These are phyloP conservation scores for Coemansia sp. DNA, from an alignment of 192 early-diverging fungal species.

Conservation along the genomic window DNA sequence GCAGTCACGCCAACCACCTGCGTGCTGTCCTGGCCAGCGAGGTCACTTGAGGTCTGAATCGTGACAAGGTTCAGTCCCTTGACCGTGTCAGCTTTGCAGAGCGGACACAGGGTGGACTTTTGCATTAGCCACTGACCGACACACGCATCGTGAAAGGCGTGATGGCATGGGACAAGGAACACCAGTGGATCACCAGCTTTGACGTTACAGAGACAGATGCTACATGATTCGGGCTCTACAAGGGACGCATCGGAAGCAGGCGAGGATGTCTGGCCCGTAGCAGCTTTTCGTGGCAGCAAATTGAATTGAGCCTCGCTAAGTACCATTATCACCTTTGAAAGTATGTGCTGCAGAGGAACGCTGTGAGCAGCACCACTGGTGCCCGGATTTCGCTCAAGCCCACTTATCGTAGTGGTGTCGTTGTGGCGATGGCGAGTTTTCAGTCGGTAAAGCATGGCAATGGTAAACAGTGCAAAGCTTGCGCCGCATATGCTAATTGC, in stretches of 20 bases:
- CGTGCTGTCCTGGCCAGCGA: neutral
- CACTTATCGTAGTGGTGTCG: neutral
- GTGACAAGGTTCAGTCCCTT: constrained; percentile 17
- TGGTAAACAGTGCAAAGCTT: constrained; percentile 14
- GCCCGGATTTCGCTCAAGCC: neutral
- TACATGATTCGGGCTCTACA: constrained; percentile 26
- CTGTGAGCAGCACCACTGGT: neutral
- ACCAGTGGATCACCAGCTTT: constrained; percentile 20
- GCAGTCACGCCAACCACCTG: neutral
- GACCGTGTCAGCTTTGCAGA: constrained; percentile 34
- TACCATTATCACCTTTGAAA: constrained; percentile 12
- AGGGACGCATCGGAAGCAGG: neutral
- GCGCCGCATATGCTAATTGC: constrained; percentile 20
- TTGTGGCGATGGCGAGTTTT: constrained; percentile 5
- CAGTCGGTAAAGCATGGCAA: constrained; percentile 20
- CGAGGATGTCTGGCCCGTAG: neutral
- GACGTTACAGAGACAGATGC: constrained; percentile 27
- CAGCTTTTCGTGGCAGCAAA: constrained; percentile 23
- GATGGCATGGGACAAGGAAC: constrained; percentile 28
- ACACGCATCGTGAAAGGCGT: constrained; percentile 39
- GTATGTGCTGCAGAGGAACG: neutral
- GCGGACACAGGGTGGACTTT: constrained; percentile 39
- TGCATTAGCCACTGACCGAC: constrained; percentile 33
- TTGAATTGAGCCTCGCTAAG: constrained; percentile 36
- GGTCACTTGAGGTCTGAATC: neutral